Evolutionary conservation across 208 protist genomes (phyloP).

Genomic region (Acanthamoeba sp.): DNA sequence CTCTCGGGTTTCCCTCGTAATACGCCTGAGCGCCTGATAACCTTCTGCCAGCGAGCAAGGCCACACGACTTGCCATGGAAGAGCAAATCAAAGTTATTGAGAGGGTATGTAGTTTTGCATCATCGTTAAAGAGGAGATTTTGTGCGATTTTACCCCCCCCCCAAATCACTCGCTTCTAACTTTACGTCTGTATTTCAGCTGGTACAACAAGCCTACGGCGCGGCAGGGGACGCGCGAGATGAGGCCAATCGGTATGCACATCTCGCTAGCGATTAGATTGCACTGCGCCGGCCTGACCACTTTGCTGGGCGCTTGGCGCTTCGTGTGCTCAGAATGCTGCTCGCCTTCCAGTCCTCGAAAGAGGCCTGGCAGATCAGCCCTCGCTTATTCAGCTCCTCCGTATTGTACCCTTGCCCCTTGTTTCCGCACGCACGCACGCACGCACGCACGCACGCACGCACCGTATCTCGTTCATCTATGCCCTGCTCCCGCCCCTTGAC

Average conservation of each 20-base stretch:
- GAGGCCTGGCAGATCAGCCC: slow-evolving; percentile 48
- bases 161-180: background rate
- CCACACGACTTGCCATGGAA: background rate
- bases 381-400: background rate
- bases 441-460: no score
- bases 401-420: background rate
- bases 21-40: background rate
- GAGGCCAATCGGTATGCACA: background rate
- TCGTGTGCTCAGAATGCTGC: background rate
- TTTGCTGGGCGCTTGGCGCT: background rate
- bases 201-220: slow-evolving; percentile 39
- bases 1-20: background rate
- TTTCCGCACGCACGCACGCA: no score
- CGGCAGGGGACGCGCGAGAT: background rate
- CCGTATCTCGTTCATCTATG: no score
- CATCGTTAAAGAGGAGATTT: background rate
- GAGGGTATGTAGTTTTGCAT: background rate
- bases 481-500: no score
- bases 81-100: slow-evolving; percentile 32
- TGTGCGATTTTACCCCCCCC: background rate
- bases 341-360: slow-evolving; percentile 26
- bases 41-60: background rate
- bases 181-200: background rate
- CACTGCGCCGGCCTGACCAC: background rate
- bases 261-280: background rate